Conservation (phyloP, 345 rosid genomes). For the Excoecaria cochinchinensis region DNA sequence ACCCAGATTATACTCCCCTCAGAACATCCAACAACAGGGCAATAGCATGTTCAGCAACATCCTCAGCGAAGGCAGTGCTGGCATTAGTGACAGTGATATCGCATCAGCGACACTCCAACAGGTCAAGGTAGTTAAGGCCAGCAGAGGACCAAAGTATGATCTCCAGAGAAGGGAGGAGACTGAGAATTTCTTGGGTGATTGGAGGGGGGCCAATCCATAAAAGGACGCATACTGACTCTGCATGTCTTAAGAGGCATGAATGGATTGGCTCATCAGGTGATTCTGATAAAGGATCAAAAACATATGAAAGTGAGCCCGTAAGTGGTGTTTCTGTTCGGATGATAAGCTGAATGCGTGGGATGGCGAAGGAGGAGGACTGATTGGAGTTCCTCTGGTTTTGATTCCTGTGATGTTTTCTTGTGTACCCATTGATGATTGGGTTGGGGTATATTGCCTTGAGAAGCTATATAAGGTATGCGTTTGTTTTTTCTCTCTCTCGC, state of each 20-base stretch:
- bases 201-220: not conserved
- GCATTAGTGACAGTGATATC: conserved; percentile 22
- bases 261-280: conserved; percentile 7
- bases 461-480: too few species aligned
- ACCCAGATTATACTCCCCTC: conserved; percentile 13
- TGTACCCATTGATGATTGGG: too few species aligned
- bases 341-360: not conserved
- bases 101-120: conserved; percentile 14
- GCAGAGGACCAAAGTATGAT: conserved; percentile 14
- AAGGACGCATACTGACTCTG: conserved; percentile 12
- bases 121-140: conserved; percentile 24
- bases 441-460: too few species aligned
- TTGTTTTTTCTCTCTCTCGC: too few species aligned
- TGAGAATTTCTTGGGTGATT: conserved; percentile 11
- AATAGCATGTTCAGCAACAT: conserved; percentile 20
- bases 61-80: conserved; percentile 9
- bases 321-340: not conserved
- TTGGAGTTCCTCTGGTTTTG: not conserved
- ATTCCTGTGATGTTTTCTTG: not conserved
- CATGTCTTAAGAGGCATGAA: not conserved
- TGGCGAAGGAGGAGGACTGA: conserved; percentile 6
- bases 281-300: not conserved
- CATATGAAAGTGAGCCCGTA: conserved; percentile 9
- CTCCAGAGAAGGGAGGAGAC: conserved; percentile 15
- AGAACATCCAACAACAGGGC: conserved; percentile 20